Evolutionary conservation across 768 basidiomycete species (phyloP), one percentile per base, ranked within the genome.

Genomic region (Sistotremastrum suecicum): DNA sequence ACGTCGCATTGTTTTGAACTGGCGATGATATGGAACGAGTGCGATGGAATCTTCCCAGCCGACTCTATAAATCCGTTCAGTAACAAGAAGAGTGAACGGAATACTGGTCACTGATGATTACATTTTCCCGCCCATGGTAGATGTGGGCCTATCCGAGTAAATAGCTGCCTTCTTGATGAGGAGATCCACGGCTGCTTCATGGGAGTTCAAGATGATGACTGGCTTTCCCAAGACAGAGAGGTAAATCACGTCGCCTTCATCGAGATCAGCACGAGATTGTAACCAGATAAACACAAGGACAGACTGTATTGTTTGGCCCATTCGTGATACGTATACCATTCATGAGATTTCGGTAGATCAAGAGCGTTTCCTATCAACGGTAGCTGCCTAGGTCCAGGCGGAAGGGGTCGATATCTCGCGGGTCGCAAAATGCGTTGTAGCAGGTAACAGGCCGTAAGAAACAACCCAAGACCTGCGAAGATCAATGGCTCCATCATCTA

Each of bases 261-360:
- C 20, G 20, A 20, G 20, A 20, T 20, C 20, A 20, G 20, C 20
- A 20, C 20, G 20, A 20, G 20, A 20, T 20, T 20, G 20, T 20
- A 20, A 20, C 20, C 20, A 20, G 20, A 20, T 20, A 20, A 20
- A 20, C 20, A 20, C 20, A 20, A 11, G 9, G 10, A 5, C 50
- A 37, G 33, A 56, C 56, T 53, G 30, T 56, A 58, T 12, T 46
- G 32, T 31, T 51, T 41, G 12, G 48, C 45, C 58, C 56, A 60
- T 38, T 53, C 46, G n/a, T 11, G 7, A 41, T 46, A 55, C 4
- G 41, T 42, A 32, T 46, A 31, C 45, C 53, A 54, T 12, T 40
- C 36, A 7, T 49, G 30, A 3, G 34, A 45, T 8, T 31, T 48
- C 2, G 54, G 56, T 6, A 60, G 37, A 34, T 53, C 50, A 11